These are phyloP conservation scores for Pachysandra terminalis DNA, from an alignment of 164 flowering plant species.

Conservation along the genomic window DNA sequence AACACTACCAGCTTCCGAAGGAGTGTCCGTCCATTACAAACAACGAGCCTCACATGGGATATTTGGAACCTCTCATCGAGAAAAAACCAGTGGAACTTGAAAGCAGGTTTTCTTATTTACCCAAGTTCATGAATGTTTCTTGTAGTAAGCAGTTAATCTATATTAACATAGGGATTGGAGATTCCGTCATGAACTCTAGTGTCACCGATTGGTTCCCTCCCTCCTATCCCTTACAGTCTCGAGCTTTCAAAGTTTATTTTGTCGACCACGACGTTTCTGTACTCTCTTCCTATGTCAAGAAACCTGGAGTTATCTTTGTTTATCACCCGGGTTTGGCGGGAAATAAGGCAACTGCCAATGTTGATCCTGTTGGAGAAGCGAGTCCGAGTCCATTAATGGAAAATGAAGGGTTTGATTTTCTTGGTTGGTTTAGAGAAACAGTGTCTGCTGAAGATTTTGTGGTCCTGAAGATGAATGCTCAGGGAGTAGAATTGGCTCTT, in stretches of 20 bases:
- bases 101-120: conserved; percentile 38
- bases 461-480: conserved; percentile 67
- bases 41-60: conserved; percentile 40
- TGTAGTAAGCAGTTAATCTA: conserved; percentile 46
- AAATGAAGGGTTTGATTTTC: conserved; percentile 61
- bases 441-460: conserved; percentile 58
- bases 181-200: conserved; percentile 31
- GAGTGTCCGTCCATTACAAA: conserved; percentile 53
- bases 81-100: conserved; percentile 23
- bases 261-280: conserved; percentile 64
- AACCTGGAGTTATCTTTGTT: conserved; percentile 72
- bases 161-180: conserved; percentile 66
- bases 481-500: conserved; percentile 47
- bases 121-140: conserved; percentile 50
- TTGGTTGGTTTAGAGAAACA: conserved; percentile 68
- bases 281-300: conserved; percentile 55
- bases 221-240: conserved; percentile 41
- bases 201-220: conserved; percentile 41
- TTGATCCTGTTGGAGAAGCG: conserved; percentile 23
- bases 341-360: conserved; percentile 8
- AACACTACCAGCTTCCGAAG: conserved; percentile 46
- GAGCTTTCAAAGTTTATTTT: conserved; percentile 46
- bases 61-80: conserved; percentile 61
- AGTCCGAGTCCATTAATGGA: conserved; percentile 26
- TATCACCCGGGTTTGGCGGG: conserved; percentile 71